Conservation (phyloP, 306 rosid species). For the Carpinus fangiana region DNA sequence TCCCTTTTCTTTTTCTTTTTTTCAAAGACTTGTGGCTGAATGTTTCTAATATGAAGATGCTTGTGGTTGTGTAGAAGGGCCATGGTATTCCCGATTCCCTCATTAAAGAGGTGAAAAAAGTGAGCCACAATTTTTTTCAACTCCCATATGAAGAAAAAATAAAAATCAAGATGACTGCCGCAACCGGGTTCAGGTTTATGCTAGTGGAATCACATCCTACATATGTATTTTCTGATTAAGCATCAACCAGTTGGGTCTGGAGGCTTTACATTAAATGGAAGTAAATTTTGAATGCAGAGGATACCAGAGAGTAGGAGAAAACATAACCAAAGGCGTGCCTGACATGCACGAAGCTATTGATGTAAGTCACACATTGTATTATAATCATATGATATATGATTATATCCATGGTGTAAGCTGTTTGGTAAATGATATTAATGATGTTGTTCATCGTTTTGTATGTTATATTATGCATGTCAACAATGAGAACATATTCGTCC, state of each 20-base stretch:
- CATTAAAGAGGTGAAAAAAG: constrained; percentile 54
- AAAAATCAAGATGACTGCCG: constrained; percentile 69
- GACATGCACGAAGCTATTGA: constrained; percentile 97
- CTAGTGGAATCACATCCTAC: constrained; percentile 9
- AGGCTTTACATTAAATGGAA: constrained; percentile 24
- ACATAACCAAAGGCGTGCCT: constrained; percentile 74
- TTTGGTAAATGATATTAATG: constrained; percentile 2
- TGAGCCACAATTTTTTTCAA: constrained; percentile 59
- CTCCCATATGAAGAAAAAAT: constrained; percentile 82
- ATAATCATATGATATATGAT: not conserved
- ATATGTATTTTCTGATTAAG: constrained; percentile 5
- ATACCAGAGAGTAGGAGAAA: constrained; percentile 76
- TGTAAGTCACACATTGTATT: constrained; percentile 44
- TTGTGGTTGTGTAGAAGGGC: constrained; percentile 58
- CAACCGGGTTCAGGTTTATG: constrained; percentile 70
- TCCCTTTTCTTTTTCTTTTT: too few relatives aligned
- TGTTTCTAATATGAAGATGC: not conserved
- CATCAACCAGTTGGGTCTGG: constrained; percentile 15
- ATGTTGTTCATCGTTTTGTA: not conserved
- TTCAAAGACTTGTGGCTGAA: not conserved
- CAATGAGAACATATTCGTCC: not conserved
- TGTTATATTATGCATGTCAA: not conserved
- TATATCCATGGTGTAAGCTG: not conserved
- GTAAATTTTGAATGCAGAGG: constrained; percentile 59
- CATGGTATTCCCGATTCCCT: constrained; percentile 74